phyloP scores from a whole-genome alignment of 2,329 filamentous ascomycete genomes.

The Zopfia rhizophila region DNA sequence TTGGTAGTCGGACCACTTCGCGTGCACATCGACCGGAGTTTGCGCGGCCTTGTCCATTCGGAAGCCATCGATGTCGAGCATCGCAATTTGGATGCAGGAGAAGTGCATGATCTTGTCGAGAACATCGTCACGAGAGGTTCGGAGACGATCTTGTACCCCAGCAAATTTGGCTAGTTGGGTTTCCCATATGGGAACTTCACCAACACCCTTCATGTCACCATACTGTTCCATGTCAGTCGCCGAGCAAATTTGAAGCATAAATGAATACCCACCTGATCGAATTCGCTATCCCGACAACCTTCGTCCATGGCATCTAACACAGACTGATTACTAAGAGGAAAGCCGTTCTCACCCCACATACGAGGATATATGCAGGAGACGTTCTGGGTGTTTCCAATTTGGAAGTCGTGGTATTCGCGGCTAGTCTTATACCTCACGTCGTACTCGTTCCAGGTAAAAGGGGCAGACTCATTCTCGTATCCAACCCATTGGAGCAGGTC shows the following conservation, averaged over 20 bases:
- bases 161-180: slow-evolving; percentile 73
- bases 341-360: slow-evolving; percentile 70
- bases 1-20: slow-evolving; percentile 66
- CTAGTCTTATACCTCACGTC: slow-evolving; percentile 66
- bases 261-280: slow-evolving; percentile 55
- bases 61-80: slow-evolving; percentile 74
- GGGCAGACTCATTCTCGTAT: slow-evolving; percentile 67
- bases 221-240: slow-evolving; percentile 53
- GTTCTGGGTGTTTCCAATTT: slow-evolving; percentile 61
- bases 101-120: slow-evolving; percentile 67
- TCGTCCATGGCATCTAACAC: slow-evolving; percentile 39
- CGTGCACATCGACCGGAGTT: slow-evolving; percentile 70
- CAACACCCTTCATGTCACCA: slow-evolving; percentile 69
- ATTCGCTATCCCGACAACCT: slow-evolving; percentile 70
- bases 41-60: slow-evolving; percentile 75
- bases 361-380: slow-evolving; percentile 66
- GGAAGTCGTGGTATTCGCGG: slow-evolving; percentile 68
- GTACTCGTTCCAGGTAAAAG: slow-evolving; percentile 61
- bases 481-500: slow-evolving; percentile 72
- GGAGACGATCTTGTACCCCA: slow-evolving; percentile 72
- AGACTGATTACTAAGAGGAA: slow-evolving; percentile 59
- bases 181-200: slow-evolving; percentile 71
- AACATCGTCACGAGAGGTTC: slow-evolving; percentile 71
- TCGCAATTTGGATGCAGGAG: slow-evolving; percentile 70
- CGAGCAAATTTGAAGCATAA: neutral